Evolutionary conservation across 2,329 filamentous ascomycete species (phyloP).

Genomic region (Sporothrix schenckii): DNA sequence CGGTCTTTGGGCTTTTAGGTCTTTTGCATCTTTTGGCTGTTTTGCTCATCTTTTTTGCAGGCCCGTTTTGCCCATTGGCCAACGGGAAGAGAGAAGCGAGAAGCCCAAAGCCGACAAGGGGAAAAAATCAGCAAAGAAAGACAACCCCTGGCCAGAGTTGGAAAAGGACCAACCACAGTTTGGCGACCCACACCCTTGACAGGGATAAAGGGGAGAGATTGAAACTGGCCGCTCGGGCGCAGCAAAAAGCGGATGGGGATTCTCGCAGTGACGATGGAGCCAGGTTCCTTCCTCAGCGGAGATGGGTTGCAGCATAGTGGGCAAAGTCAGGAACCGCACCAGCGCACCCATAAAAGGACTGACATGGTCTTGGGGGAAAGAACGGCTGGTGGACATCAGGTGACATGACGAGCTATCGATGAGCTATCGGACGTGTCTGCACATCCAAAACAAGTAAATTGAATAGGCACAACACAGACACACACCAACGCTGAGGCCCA

Average conservation of each 20-base stretch:
- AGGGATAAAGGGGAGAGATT: slow-evolving; percentile 18
- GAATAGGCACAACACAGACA: neutral
- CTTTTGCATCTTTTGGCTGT: neutral
- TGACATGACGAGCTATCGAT: slow-evolving; percentile 14
- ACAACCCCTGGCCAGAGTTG: slow-evolving; percentile 25
- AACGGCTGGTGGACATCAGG: slow-evolving; percentile 14
- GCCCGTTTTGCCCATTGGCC: slow-evolving; percentile 16
- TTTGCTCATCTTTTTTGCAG: neutral
- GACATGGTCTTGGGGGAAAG: slow-evolving; percentile 12
- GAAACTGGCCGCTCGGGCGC: slow-evolving; percentile 25
- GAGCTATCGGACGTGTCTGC: slow-evolving; percentile 5
- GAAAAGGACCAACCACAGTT: slow-evolving; percentile 24
- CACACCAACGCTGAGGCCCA: neutral
- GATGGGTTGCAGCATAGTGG: neutral
- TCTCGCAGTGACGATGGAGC: slow-evolving; percentile 1
- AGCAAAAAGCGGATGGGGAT: slow-evolving; percentile 19
- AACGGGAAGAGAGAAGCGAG: slow-evolving; percentile 16
- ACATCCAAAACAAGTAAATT: slow-evolving; percentile 16
- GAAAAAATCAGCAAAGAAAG: slow-evolving; percentile 15
- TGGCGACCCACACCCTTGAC: slow-evolving; percentile 9
- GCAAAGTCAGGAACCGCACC: neutral
- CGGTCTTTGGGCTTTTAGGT: no score
- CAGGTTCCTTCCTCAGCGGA: slow-evolving; percentile 21
- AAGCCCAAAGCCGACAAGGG: slow-evolving; percentile 3
- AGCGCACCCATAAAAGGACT: slow-evolving; percentile 4